Conservation (phyloP, 116 monocot species). For the Trichopus zeylanicus region DNA sequence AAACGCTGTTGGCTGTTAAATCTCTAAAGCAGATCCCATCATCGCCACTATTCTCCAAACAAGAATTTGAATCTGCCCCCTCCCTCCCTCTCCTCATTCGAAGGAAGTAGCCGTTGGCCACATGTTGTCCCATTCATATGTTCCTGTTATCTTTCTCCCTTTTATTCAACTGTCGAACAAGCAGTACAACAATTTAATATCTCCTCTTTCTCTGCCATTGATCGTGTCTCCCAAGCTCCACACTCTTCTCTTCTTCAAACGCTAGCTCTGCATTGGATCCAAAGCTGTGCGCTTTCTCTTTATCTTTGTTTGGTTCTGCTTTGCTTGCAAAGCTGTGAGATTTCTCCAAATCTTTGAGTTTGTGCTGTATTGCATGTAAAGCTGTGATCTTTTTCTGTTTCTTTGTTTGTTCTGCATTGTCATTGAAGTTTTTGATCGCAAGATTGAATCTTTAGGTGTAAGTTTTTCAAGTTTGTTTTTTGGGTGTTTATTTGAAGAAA, state of each 20-base stretch:
- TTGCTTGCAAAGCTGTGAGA: not conserved
- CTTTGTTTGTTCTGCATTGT: not conserved
- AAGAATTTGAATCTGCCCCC: slow-evolving; percentile 25
- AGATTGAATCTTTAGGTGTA: too few species aligned
- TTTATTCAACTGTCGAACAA: not conserved
- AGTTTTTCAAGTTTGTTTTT: too few species aligned
- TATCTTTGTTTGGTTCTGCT: not conserved
- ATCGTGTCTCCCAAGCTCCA: not conserved
- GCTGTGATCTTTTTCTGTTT: too few species aligned
- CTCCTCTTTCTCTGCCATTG: not conserved
- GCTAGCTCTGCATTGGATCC: not conserved
- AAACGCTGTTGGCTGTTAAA: not conserved
- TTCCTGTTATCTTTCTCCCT: not conserved
- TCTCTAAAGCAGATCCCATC: too few species aligned
- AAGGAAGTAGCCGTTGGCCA: not conserved
- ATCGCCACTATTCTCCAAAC: too few species aligned
- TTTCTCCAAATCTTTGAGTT: not conserved
- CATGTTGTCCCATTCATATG: not conserved
- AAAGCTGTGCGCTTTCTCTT: not conserved
- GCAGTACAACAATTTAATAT: not conserved
- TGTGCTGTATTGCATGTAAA: not conserved
- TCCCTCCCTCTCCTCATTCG: not conserved
- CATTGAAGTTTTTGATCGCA: too few species aligned
- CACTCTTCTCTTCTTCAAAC: not conserved
- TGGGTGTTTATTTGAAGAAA: too few species aligned